These are phyloP conservation scores for Mycena kentingensis DNA, from an alignment of 768 basidiomycete genomes.

Conservation along the genomic window DNA sequence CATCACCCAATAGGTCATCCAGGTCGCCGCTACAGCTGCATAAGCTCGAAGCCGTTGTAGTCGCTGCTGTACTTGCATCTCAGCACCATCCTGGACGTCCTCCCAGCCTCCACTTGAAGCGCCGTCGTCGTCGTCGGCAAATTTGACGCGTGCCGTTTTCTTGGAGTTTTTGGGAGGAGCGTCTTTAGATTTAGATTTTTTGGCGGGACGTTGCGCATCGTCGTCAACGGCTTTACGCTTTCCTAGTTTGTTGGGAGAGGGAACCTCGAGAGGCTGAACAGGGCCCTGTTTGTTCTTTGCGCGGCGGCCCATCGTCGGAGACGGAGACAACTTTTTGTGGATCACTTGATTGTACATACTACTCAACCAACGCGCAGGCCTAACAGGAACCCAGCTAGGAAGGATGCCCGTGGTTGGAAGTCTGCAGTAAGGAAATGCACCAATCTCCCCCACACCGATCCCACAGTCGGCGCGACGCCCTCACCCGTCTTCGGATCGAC, in stretches of 20 bases:
- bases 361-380: conserved; percentile 77
- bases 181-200: conserved; percentile 39
- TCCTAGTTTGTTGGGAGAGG: conserved; percentile 59
- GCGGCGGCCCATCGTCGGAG: conserved; percentile 70
- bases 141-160: conserved; percentile 31
- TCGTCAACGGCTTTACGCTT: conserved; percentile 70
- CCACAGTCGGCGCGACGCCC: conserved; percentile 62
- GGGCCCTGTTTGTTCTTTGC: conserved; percentile 82
- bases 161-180: conserved; percentile 24
- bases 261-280: conserved; percentile 59
- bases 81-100: conserved; percentile 53
- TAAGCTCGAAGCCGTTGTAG: conserved; percentile 8
- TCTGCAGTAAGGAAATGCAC: conserved; percentile 87
- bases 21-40: conserved; percentile 40
- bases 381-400: conserved; percentile 79
- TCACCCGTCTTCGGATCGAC: conserved; percentile 52
- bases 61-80: conserved; percentile 46
- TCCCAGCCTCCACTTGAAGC: conserved; percentile 61
- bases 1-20: conserved; percentile 52
- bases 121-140: conserved; percentile 26
- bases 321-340: no score
- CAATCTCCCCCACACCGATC: conserved; percentile 65
- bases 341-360: conserved; percentile 24
- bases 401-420: conserved; percentile 89
- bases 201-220: conserved; percentile 41